Base-by-base conservation (phyloP, 2,329 filamentous ascomycete genomes). In the Neopestalotiopsis sp. region DNA sequence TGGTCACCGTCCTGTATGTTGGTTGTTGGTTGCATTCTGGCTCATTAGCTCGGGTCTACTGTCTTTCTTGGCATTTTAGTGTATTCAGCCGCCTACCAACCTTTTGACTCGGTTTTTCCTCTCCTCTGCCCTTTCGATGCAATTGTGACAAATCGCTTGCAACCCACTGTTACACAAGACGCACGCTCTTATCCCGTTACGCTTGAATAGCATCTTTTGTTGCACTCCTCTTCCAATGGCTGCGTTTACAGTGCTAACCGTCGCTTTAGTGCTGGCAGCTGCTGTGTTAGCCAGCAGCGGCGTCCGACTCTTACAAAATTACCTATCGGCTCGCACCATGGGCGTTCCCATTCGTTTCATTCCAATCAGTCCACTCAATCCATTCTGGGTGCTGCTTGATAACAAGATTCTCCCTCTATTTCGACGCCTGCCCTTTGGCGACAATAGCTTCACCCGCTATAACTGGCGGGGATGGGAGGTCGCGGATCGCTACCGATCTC, bases 381-480 rank as follows among this genome's bases (percentile, higher is more conserved):
- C 62, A 56, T 53, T 65, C 5, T 65, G 62, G 62, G 20, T 30
- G 10, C 5, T 65, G 10, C n/a, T 65, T 12, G 62, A 65, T n/a
- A 45, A 13, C 1, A 53, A 5, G 9, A 2, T 65, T 2, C n/a
- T 53, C 5, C 14, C 24, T 9, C 9, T 65, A 10, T 30, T 65
- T 5, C n/a, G 34, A 2, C 24, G 14, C n/a, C 12, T 65, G 3
- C 62, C 62, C 1, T 65, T 65, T 30, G 62, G 62, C 2, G 38
- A 53, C 5, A 65, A 53, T 10, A 65, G 20, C 40, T 30, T 65
- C 24, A 49, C 62, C 5, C 28, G 62, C 20, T 65, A 65, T 7
- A 65, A 65, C 42, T 65, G 62, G 62, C 62, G 62, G 2, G 62
- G 62, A 13, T 65, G 38, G 38, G 62, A 65, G 20, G 20, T 45